These are phyloP conservation scores for Tephrocybe sp. DNA, from an alignment of 768 basidiomycete species.

Conservation along the genomic window DNA sequence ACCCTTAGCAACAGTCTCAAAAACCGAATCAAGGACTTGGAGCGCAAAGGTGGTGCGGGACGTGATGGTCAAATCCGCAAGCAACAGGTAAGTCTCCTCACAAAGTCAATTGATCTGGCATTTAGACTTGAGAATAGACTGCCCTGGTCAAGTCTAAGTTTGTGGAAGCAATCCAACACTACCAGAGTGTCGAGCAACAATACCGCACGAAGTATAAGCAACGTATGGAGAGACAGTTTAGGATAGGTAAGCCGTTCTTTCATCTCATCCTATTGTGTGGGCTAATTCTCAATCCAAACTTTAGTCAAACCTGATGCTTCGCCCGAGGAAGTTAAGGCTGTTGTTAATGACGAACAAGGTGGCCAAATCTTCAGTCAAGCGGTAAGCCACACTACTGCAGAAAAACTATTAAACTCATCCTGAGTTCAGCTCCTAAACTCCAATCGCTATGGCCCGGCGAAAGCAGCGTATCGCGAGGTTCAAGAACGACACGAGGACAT, in stretches of 20 bases:
- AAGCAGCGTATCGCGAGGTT: conserved; percentile 93
- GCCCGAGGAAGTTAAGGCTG: conserved; percentile 81
- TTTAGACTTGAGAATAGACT: conserved; percentile 34
- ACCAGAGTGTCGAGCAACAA: conserved; percentile 80
- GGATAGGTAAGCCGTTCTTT: conserved; percentile 56
- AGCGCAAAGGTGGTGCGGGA: conserved; percentile 60
- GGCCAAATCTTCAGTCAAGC: conserved; percentile 91
- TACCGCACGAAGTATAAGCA: conserved; percentile 78
- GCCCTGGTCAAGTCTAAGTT: conserved; percentile 73
- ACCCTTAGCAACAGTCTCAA: conserved; percentile 68
- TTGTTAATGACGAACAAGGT: conserved; percentile 80
- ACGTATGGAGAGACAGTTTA: conserved; percentile 82
- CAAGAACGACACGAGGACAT: conserved; percentile 96
- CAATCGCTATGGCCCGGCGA: conserved; percentile 86
- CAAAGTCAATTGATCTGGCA: neutral
- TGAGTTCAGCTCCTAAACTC: conserved; percentile 73
- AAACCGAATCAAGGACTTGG: conserved; percentile 66
- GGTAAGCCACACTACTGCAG: conserved; percentile 32
- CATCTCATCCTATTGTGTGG: neutral
- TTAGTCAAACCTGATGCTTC: conserved; percentile 91
- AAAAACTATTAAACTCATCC: conserved; percentile 8
- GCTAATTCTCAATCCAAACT: neutral
- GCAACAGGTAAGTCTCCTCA: conserved; percentile 56
- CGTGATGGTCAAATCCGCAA: conserved; percentile 74
- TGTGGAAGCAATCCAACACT: conserved; percentile 81